Conservation (phyloP, 2,329 filamentous ascomycete species). For the Dactylellina cionopaga region DNA sequence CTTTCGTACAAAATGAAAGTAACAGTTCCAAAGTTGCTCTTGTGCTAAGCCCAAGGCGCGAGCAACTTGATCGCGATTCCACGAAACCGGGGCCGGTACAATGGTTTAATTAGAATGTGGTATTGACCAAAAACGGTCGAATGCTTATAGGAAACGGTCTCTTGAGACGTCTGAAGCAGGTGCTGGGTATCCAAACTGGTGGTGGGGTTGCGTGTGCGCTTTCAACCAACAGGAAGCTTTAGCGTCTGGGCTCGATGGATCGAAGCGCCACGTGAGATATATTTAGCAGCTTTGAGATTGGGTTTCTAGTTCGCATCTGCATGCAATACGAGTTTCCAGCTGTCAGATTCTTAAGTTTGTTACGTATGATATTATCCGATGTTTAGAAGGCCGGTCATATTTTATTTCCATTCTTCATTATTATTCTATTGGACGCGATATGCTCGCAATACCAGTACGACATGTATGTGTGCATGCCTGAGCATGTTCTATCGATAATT, state of each 20-base stretch:
- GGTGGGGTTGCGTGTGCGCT: slow-evolving; percentile 37
- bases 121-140: slow-evolving; percentile 32
- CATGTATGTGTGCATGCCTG: slow-evolving; percentile 10
- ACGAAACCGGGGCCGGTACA: background rate
- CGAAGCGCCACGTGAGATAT: slow-evolving; percentile 52
- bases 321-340: too few species aligned
- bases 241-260: slow-evolving; percentile 6
- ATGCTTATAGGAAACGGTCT: slow-evolving; percentile 14
- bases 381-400: background rate
- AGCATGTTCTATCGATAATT: slow-evolving; percentile 37
- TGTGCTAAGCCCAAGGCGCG: background rate
- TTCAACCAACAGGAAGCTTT: slow-evolving; percentile 28
- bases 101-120: slow-evolving; percentile 45
- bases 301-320: slow-evolving; percentile 9
- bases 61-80: background rate
- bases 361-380: too few species aligned
- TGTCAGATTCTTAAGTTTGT: too few species aligned
- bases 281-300: slow-evolving; percentile 46
- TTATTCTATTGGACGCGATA: slow-evolving; percentile 3
- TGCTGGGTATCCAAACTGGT: background rate
- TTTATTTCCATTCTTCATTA: slow-evolving; percentile 8
- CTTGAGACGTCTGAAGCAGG: slow-evolving; percentile 19
- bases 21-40: too few species aligned
- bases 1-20: background rate
- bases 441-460: slow-evolving; percentile 20